A percentile compares a stretch with the other conserved stretches of the same genome.
Evolutionary conservation across 495 filamentous ascomycete species (phyloP).

Genomic region (Talaromyces nanjingensis): DNA sequence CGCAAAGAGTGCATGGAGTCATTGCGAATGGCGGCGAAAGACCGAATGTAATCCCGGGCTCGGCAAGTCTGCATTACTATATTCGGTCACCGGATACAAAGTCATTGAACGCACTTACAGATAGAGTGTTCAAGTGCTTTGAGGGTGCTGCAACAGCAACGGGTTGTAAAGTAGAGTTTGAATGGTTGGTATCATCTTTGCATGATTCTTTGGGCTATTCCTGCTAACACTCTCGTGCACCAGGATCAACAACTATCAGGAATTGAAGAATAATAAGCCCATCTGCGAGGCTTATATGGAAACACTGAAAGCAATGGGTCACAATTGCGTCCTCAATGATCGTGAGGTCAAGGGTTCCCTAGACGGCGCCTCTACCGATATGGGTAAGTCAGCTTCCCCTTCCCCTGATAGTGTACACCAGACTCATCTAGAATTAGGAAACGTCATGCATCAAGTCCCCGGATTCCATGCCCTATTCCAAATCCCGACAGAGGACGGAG

Average conservation of each 20-base stretch:
- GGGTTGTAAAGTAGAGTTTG: conserved; percentile 42
- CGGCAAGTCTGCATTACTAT: conserved; percentile 49
- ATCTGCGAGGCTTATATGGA: conserved; percentile 46
- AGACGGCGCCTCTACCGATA: conserved; percentile 30
- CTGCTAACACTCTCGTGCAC: neutral
- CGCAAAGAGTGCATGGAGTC: conserved; percentile 38
- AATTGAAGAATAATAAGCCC: conserved; percentile 39
- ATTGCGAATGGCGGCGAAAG: conserved; percentile 38
- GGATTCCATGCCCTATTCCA: conserved; percentile 52
- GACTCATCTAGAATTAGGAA: conserved; percentile 27
- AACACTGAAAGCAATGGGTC: conserved; percentile 38
- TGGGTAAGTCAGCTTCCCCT: conserved; percentile 22
- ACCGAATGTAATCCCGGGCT: conserved; percentile 48
- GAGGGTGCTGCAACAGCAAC: conserved; percentile 50
- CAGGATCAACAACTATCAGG: conserved; percentile 43
- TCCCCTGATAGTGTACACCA: neutral
- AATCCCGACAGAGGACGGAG: conserved; percentile 34
- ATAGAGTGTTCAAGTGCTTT: conserved; percentile 46
- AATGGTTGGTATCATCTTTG: conserved; percentile 22
- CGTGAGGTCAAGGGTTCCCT: conserved; percentile 24
- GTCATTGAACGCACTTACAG: conserved; percentile 38
- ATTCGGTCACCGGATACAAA: conserved; percentile 39
- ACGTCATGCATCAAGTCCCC: conserved; percentile 50
- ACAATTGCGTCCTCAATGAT: conserved; percentile 34
- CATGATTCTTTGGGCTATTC: neutral